Evolutionary conservation across 805 yeast genomes (phyloP), one percentile per base, ranked within the genome.

Genomic region (Clavispora santaluciae): DNA sequence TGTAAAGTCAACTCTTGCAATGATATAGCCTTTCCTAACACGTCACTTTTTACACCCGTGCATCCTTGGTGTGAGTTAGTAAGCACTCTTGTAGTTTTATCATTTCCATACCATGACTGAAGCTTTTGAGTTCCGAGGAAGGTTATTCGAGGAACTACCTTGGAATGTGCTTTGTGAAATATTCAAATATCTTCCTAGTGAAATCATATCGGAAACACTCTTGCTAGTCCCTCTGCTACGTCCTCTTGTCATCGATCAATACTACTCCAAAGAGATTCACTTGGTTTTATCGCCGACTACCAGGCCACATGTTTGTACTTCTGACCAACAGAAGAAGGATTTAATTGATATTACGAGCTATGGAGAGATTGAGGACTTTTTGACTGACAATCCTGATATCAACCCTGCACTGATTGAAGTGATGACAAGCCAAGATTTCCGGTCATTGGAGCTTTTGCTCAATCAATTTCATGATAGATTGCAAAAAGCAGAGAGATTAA

Each of bases 301-400:
- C 15, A 40, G 62, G 10, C 64, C 61, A 2, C 52, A 49, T 22
- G 33, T 30, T 16, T 49, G 53, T 34, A 28, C 38, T 4, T 10
- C 16, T 11, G 45, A 42, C 24, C 10, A 39, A 21, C 39, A 51
- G 38, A 40, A 38, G 22, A 38, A 33, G 23, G 43, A 39, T 38
- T 38, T 51, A 12, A 43, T 42, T 3, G 51, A 45, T 36, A 51
- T 66, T 18, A 44, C 42, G 22, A 55, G 58, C 12, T 63, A 37
- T 40, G 61, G 57, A 16, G 64, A 62, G 36, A 61, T 64, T 38
- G 61, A 54, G 30, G 66, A 61, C 31, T 63, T 66, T 41, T 46
- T 64, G n/a, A 36, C 35, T 12, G 45, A 46, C n/a, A 56, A 63
- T 38, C 57, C 53, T 2, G 63, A 61, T 35, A 49, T 65, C 13